Conservation (phyloP, 345 rosid genomes). For the Trapa incisa region DNA sequence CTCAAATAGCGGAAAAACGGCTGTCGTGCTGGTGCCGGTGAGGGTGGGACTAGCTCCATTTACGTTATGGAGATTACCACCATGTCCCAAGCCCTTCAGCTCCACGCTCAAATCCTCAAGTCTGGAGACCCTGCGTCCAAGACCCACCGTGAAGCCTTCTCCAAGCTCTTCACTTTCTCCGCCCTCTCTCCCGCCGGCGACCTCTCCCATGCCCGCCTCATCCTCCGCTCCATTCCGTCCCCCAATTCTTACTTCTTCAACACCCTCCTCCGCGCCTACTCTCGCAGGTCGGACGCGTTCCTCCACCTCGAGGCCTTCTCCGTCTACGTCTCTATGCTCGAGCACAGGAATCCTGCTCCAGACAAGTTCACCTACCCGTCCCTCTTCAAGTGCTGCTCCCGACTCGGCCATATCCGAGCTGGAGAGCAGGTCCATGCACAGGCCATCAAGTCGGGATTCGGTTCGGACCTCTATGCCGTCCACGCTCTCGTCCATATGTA, state of each 20-base stretch:
- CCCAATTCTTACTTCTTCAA: constrained; percentile 13
- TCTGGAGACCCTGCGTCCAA: neutral
- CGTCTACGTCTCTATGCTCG: constrained; percentile 6
- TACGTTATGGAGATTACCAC: constrained; percentile 11
- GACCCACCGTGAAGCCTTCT: constrained; percentile 8
- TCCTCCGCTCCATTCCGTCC: constrained; percentile 8
- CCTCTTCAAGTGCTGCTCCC: constrained; percentile 16
- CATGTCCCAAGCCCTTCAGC: constrained; percentile 13
- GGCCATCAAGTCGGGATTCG: constrained; percentile 18
- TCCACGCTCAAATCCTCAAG: constrained; percentile 12
- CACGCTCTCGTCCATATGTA: constrained; percentile 22
- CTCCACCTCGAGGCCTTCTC: constrained; percentile 5
- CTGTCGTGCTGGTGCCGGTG: too few species aligned
- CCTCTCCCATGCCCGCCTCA: constrained; percentile 10
- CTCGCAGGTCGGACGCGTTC: constrained; percentile 10
- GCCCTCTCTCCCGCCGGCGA: constrained; percentile 12
- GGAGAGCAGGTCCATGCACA: constrained; percentile 23
- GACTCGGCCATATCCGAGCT: neutral
- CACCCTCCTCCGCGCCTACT: constrained; percentile 15
- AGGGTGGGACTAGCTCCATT: too few species aligned
- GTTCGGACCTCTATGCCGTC: constrained; percentile 15
- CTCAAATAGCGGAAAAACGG: too few species aligned
- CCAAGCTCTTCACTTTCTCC: constrained; percentile 13
- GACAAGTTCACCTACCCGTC: constrained; percentile 22
- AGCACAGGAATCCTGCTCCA: constrained; percentile 3